A percentile compares a stretch with the other conserved stretches of the same genome.
These are phyloP conservation scores for Sarcomyxa edulis DNA, from an alignment of 768 basidiomycete species.

Conservation along the genomic window DNA sequence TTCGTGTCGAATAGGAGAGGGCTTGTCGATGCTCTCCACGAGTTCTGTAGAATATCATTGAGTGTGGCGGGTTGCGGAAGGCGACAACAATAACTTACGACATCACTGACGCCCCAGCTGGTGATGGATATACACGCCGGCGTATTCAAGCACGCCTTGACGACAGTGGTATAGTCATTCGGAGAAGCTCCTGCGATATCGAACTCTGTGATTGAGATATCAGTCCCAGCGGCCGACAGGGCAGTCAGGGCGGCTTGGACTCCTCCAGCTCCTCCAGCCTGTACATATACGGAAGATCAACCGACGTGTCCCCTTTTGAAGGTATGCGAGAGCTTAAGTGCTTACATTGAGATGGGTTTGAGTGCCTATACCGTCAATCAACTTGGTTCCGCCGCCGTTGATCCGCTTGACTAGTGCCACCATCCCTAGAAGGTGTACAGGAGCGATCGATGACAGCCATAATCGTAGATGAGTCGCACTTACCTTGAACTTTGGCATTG, in stretches of 20 bases:
- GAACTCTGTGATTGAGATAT: slow-evolving; percentile 44
- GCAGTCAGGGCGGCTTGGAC: slow-evolving; percentile 37
- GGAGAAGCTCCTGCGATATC: slow-evolving; percentile 31
- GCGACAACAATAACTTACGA: slow-evolving; percentile 27
- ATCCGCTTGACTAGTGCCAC: slow-evolving; percentile 36
- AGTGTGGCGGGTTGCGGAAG: neutral
- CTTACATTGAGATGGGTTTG: slow-evolving; percentile 35
- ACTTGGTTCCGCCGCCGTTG: slow-evolving; percentile 30
- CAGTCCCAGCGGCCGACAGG: slow-evolving; percentile 34
- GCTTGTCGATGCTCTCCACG: slow-evolving; percentile 36
- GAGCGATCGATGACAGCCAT: neutral
- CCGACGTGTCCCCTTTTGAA: neutral
- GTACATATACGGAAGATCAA: no score
- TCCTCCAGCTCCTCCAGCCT: slow-evolving; percentile 36
- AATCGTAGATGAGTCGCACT: neutral
- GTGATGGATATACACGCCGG: slow-evolving; percentile 42
- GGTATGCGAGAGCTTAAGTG: neutral
- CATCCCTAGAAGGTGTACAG: slow-evolving; percentile 23
- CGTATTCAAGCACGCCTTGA: slow-evolving; percentile 38
- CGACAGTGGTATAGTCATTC: slow-evolving; percentile 40
- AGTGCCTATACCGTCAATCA: slow-evolving; percentile 47
- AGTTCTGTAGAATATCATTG: no score
- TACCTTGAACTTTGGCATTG: slow-evolving; percentile 37
- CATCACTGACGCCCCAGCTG: slow-evolving; percentile 43
- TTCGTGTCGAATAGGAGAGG: slow-evolving; percentile 43